Base-by-base conservation (phyloP, 2,329 filamentous ascomycete genomes). In the Fusarium aywerte region DNA sequence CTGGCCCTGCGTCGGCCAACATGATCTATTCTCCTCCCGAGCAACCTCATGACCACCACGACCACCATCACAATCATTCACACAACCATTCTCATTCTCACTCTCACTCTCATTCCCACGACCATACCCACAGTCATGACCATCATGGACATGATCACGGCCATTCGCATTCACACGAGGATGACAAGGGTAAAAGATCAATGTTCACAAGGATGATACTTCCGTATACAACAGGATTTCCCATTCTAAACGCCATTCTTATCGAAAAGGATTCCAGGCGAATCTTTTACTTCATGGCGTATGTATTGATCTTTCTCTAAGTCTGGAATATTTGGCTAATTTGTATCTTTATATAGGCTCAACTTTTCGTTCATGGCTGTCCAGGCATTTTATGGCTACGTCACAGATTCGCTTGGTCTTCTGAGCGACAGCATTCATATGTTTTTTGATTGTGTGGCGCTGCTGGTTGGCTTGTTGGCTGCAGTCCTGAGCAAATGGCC, bases 401-500 rank as follows among this genome's bases (percentile, higher is more conserved):
- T 96, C 12, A 98, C 93, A 5, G 94, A 97, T 70, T 99, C 96
- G 0, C 82, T 99, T 7, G 96, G 96, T 4, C 84, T 99, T n/a
- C 87, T 99, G 18, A 97, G 93, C 70, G 96, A 99, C 79, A 98
- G 94, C 74, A 96, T 99, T 66, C 96, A 99, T 80, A 99, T 99
- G 96, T 95, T 99, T 74, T 98, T 99, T 73, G 96, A 99, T 79
- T 99, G 96, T 71, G 89, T 97, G 33, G 96, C 95, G 20, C 85
- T 99, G 27, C 88, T 92, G 2, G 93, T 99, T 33, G 96, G 96
- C 12, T 83, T 99, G 11, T 90, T 95, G 71, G 96, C 96, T 27
- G 91, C 95, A 3, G 93, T 99, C 7, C 92, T 97, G 83, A 96
- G 92, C 79, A 98, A 98, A 79, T 97, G 96, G 94, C 93, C 94